A percentile compares a stretch with the other conserved stretches of the same genome.
phyloP scores from a whole-genome alignment of 2,329 filamentous ascomycete species.

The Xylariaceae sp. region DNA sequence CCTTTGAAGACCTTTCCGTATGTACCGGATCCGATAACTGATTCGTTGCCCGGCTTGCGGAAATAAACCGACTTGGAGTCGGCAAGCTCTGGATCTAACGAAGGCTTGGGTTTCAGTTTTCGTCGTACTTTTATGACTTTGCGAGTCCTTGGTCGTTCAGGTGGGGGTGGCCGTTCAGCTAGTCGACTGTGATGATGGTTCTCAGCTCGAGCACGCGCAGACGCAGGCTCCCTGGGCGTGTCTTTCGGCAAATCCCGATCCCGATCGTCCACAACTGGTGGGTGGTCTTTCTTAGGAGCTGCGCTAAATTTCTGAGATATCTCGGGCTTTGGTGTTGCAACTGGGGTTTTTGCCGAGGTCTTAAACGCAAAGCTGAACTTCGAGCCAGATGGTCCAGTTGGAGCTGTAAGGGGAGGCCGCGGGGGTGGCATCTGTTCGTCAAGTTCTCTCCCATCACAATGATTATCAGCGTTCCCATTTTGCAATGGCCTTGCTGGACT shows the following conservation, averaged over 20 bases:
- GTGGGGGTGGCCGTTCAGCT: conserved; percentile 10
- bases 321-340: conserved; percentile 60
- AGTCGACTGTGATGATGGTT: conserved; percentile 24
- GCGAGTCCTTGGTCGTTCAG: conserved; percentile 52
- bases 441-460: conserved; percentile 47
- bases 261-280: conserved; percentile 36
- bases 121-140: conserved; percentile 67
- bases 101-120: conserved; percentile 68
- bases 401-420: conserved; percentile 45
- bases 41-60: conserved; percentile 95
- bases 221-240: conserved; percentile 32
- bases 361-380: conserved; percentile 97
- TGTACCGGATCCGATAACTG: conserved; percentile 90
- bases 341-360: conserved; percentile 58
- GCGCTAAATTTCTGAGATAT: conserved; percentile 69
- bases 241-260: conserved; percentile 31
- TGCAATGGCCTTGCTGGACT: conserved; percentile 63
- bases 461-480: conserved; percentile 64
- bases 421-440: conserved; percentile 55
- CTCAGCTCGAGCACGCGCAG: conserved; percentile 26
- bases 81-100: conserved; percentile 68
- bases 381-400: conserved; percentile 54
- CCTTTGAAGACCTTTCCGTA: conserved; percentile 96
- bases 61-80: conserved; percentile 88
- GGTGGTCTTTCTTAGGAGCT: conserved; percentile 48